phyloP scores from a whole-genome alignment of 148 eudicot genomes.

The Tetragonia tetragonoides region DNA sequence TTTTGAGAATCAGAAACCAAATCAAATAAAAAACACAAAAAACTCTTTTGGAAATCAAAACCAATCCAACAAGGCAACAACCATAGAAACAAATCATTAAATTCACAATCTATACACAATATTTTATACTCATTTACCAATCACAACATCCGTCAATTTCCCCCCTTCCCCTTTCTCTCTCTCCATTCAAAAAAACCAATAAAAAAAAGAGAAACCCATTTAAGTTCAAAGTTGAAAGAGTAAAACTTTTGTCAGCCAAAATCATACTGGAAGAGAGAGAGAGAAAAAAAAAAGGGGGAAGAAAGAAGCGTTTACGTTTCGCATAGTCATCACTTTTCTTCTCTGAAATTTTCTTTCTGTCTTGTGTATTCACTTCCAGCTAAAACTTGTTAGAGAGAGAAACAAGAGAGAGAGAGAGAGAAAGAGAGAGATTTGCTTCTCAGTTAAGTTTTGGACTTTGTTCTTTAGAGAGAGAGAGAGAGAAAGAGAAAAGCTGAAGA shows the following conservation, averaged over 20 bases:
- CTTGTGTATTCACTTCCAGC: background rate
- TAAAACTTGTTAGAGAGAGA: background rate
- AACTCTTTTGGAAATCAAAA: no score
- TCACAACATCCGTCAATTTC: no score
- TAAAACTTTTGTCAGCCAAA: background rate
- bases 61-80: no score
- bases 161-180: no score
- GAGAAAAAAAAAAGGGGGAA: background rate
- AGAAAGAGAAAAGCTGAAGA: background rate
- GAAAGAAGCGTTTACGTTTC: background rate
- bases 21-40: no score
- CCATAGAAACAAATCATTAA: no score
- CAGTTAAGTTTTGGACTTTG: slow-evolving; percentile 4
- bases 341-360: background rate
- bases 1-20: no score
- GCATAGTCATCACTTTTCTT: background rate
- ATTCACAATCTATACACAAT: no score
- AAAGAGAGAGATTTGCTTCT: slow-evolving; percentile 9
- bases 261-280: background rate
- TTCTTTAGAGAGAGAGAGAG: background rate
- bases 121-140: no score
- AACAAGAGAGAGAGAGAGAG: background rate
- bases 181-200: background rate
- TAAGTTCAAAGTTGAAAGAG: background rate
- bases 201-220: no score